Evolutionary conservation across 169 alveolate genomes (phyloP), one percentile per base, ranked within the genome.

Genomic region (Eimeria nieschulzi): DNA sequence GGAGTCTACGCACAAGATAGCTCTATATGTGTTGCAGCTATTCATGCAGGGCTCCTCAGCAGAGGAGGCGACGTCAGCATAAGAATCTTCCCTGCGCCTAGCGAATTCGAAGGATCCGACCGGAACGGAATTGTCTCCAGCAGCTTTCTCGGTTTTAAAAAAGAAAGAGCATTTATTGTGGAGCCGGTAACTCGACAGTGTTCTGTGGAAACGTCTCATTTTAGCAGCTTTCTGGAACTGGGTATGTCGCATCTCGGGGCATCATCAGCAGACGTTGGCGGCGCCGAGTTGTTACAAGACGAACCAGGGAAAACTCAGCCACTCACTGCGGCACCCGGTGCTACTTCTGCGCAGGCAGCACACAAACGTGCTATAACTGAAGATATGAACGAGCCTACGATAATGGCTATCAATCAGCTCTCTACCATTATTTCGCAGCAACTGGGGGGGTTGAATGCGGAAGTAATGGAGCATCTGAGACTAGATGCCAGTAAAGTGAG

Each of bases 11-110:
- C 97, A 33, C 95, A 95, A 66, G 95, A 95, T 64, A 97, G 98
- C 80, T 93, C 98, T 26, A 93, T 97, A 53, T 97, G 98, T 56
- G 85, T 95, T 25, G 96, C 98, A 10, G 98, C 98, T 51, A 87
- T 97, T 15, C 98, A 97, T 70, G 95, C 97, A 10, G 98, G 97
- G 12, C 96, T 95, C 55, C 94, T 94, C 70, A 95, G 92, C 84
- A 91, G 94, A 73, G 93, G 91, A 33, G 91, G 92, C 23, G 80
- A 95, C 21, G 79, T 94, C 25, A 21, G 59, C 7, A 93, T 96
- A 23, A 92, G 95, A 80, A 85, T 94, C 61, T 94, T 95, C 15
- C 78, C 94, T 55, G 96, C 97, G 46, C 94, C 97, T 13, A 91
- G 59, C 26, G 96, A 96, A 75, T 94, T 95, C 91, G 97, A 95